Conservation (phyloP, 768 basidiomycete genomes). For the Epithele typhae region DNA sequence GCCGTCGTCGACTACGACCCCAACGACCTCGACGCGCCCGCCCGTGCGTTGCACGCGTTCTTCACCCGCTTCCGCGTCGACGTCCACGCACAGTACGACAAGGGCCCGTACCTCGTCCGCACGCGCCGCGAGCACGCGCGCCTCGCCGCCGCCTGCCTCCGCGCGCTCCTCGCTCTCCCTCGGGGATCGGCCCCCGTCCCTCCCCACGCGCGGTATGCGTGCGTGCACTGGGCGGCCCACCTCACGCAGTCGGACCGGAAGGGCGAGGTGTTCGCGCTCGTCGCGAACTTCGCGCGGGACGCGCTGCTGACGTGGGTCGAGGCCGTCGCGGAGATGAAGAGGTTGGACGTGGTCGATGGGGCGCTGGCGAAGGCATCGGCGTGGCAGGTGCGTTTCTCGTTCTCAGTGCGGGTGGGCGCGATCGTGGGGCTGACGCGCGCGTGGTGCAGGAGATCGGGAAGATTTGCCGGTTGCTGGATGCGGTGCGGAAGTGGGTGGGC, state of each 20-base stretch:
- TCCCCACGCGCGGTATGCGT: neutral
- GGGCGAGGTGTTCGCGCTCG: neutral
- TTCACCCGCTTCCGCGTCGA: conserved; percentile 6
- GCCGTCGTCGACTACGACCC: neutral
- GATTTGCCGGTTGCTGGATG: too few relatives aligned
- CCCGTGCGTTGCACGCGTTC: conserved; percentile 1
- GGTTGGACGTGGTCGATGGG: neutral
- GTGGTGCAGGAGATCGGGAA: too few relatives aligned
- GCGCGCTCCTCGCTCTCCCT: neutral
- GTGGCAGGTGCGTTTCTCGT: neutral
- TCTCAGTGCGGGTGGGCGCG: too few relatives aligned
- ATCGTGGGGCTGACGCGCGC: too few relatives aligned
- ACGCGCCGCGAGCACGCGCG: neutral
- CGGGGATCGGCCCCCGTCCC: neutral
- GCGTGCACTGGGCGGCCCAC: neutral
- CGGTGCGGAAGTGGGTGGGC: too few relatives aligned
- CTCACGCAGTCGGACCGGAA: neutral
- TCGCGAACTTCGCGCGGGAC: neutral
- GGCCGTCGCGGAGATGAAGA: neutral
- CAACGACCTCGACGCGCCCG: neutral
- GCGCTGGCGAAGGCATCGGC: neutral
- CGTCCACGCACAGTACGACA: neutral
- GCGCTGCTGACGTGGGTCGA: neutral
- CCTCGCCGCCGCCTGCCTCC: neutral
- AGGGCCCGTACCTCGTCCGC: neutral